phyloP scores from a whole-genome alignment of 495 filamentous ascomycete species.

The Lindgomyces ingoldianus region DNA sequence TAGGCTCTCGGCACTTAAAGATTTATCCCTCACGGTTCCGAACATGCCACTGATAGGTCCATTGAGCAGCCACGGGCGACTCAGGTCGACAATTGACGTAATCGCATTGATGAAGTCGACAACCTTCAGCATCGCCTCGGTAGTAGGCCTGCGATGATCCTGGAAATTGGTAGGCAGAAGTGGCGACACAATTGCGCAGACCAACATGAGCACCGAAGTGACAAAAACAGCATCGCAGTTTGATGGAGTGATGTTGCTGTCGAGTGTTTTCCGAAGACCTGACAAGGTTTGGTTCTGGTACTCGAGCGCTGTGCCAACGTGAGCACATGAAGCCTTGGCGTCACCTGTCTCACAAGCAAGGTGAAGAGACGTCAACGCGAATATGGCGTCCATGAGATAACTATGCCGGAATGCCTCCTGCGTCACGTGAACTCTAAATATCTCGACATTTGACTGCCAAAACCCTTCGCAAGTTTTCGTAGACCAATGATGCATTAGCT shows the following conservation, averaged over 20 bases:
- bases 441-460: neutral
- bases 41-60: neutral
- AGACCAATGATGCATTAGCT: constrained; percentile 14
- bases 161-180: constrained; percentile 1
- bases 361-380: constrained; percentile 1
- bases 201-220: neutral
- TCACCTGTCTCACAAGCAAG: constrained; percentile 2
- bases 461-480: neutral
- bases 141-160: neutral
- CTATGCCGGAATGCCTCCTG: constrained; percentile 2
- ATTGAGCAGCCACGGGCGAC: constrained; percentile 1
- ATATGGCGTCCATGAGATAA: constrained; percentile 9
- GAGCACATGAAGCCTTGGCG: neutral
- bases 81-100: neutral
- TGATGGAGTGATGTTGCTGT: neutral
- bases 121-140: neutral
- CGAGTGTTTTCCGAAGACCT: neutral
- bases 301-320: neutral
- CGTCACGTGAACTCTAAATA: constrained; percentile 3
- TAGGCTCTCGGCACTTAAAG: neutral
- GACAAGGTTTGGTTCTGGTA: constrained; percentile 2
- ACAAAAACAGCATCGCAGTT: constrained; percentile 4
- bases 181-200: constrained; percentile 6
- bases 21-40: neutral
- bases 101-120: constrained; percentile 3